Evolutionary conservation across 495 filamentous ascomycete genomes (phyloP), one percentile per base, ranked within the genome.

Genomic region (Parmelia sp.): DNA sequence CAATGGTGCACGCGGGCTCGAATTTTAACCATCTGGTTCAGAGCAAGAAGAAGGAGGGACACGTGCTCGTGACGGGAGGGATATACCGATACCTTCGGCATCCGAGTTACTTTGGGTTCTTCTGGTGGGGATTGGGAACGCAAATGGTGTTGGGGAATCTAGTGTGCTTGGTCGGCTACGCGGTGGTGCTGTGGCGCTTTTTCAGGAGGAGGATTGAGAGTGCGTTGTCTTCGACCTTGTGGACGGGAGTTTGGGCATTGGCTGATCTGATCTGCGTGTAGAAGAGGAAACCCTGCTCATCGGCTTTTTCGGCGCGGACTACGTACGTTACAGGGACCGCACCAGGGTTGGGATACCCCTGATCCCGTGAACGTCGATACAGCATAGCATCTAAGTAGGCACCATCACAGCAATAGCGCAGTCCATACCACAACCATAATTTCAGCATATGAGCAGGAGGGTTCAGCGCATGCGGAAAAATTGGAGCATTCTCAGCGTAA

Each of bases 71-170:
- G 42, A 96, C 86, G 14, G 79, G 74, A 44, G 94, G 94, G 1
- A 60, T 88, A 19, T 89, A 88, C 71, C 63, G 68, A 3, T 70
- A 78, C 39, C 72, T 96, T 57, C 78, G 94, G 9, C 94, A 98
- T 74, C 94, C 94, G 57, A 86, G 86, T 49, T 98, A 98, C 72
- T 97, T 97, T 75, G 94, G 94, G 2, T 98, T 95, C 76, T 98
- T 96, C 72, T 97, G 91, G 88, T 98, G 92, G 92, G 91, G 88
- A 0, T 63, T 97, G n/a, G 94, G 94, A 2, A 96, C 91, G 45
- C 94, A 98, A 79, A 68, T 97, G 61, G 84, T 95, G 35, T 78
- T 96, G 62, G 92, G 93, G 39, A 98, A 98, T 77, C 73, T 80
- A 19, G 69, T 95, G 1, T 93, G 91, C 70, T 83, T 92, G 25